Base-by-base conservation (phyloP, 192 early-diverging fungal species). In the Backusella mclennaniae region DNA sequence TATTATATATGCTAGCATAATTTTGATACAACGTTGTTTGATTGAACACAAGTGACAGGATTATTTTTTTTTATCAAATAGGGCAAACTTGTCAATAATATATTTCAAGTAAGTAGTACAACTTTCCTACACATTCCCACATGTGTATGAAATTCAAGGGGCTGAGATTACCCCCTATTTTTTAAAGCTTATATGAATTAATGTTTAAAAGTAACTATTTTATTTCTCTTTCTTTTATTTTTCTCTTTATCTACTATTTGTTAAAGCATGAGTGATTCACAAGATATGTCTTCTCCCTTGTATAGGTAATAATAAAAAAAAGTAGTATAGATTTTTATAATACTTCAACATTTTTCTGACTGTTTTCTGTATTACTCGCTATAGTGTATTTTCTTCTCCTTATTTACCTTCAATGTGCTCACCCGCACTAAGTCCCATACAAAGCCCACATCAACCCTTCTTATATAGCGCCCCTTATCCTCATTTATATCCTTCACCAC, bases 381-480 rank as follows among this genome's bases (percentile, higher is more conserved):
- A 59, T 59, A 59, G 56, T 29, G 56, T 59, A 29, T 59, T 59
- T 59, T 59, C 56, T 59, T 59, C 56, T 63, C 56, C 56, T 14
- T 63, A 63, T 29, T 26, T 63, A 29, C 56, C 26, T 63, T 29
- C 56, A 63, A 29, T 63, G 26, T 63, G 56, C 26, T 63, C 56
- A 63, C 56, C 56, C 12, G n/a, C 56, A 29, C 23, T 63, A 63
- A 63, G 56, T 63, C 56, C 56, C 11, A 29, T 63, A 26, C 56
- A 63, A 63, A 63, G 56, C 26, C 56, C 56, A 63, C 9, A 63
- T 29, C 56, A 63, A 29, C 56, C 56, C 26, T 63, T 63, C 12
- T 63, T 63, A 29, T 63, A 63, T 14, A 63, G 29, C 26, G 56
- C 56, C 12, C 23, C 56, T 26, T 63, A 63, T 12, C 11, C 26